phyloP scores from a whole-genome alignment of 192 early-diverging fungal species.

The Coemansia sp. region DNA sequence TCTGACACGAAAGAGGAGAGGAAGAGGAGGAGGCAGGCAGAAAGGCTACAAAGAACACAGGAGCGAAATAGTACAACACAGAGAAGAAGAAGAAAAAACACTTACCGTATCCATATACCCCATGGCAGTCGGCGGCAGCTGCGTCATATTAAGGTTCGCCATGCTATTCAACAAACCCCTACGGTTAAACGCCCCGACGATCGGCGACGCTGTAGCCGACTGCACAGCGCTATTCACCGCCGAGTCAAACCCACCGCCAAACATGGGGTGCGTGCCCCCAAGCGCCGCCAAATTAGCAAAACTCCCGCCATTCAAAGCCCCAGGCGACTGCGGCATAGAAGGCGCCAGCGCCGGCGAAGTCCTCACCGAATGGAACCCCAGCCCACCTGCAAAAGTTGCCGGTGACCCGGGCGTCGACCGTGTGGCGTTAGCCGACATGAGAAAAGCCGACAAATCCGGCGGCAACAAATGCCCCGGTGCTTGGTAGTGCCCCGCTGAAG shows the following conservation, averaged over 20 bases:
- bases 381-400: constrained; percentile 10
- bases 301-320: constrained; percentile 3
- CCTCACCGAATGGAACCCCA: constrained; percentile 45
- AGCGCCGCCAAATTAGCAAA: constrained; percentile 35
- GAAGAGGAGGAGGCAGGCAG: background rate
- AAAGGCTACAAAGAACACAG: background rate
- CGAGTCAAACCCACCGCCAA: constrained; percentile 25
- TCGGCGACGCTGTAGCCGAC: constrained; percentile 47
- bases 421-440: constrained; percentile 15
- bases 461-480: background rate
- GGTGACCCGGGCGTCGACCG: constrained; percentile 46
- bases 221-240: constrained; percentile 33
- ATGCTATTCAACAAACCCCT: constrained; percentile 32
- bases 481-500: background rate
- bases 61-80: background rate
- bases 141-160: constrained; percentile 46
- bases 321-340: constrained; percentile 36
- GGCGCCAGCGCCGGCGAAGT: constrained; percentile 33
- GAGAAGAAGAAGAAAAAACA: background rate
- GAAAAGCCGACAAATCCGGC: constrained; percentile 28
- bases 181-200: constrained; percentile 8
- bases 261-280: background rate
- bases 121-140: constrained; percentile 29
- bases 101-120: constrained; percentile 4
- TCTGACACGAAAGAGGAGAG: background rate